Evolutionary conservation across 805 yeast genomes (phyloP), one percentile per base, ranked within the genome.

Genomic region (Yarrowia sp.): DNA sequence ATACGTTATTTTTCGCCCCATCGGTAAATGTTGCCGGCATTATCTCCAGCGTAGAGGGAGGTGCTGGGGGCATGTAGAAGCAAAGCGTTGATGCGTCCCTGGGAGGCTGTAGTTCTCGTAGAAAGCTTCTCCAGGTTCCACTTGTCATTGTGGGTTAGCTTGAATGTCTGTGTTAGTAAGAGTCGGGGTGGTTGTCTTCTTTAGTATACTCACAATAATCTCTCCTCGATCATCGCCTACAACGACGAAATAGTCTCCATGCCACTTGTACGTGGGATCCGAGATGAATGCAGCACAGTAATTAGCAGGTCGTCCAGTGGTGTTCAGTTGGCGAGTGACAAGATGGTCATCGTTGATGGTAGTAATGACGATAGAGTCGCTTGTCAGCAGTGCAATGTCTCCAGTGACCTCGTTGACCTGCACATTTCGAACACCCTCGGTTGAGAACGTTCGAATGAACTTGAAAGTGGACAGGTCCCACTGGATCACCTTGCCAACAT

Each of bases 251-350:
- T 63, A 48, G 22, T 48, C 56, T 11, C 56, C 56, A 48, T 63
- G 55, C 67, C 67, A 63, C 41, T 48, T 63, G 56, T 63, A 63
- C 5, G 67, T 38, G 40, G 55, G 67, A n/a, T 49, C 55, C n/a
- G 67, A 48, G 15, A 63, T 40, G 14, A 63, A 63, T 5, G 67
- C 67, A 48, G 67, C 67, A 26, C 67, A 63, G 9, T 63, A 63
- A 46, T 48, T 63, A 2, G 65, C 65, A 12, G 65, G 65, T 12
- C 65, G 26, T 41, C 65, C 65, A n/a, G 65, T 59, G 5, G 52
- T n/a, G 48, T 49, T 63, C 36, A 63, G 43, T 40, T 63, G n/a
- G 1, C 40, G 56, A 12, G 38, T 38, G 15, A 49, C 67, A n/a
- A 63, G 40, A n/a, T 40, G 56, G 22, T 63, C 56, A 22, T 63